Conservation (phyloP, 768 basidiomycete genomes). For the Paxillus ammoniavirescens region DNA sequence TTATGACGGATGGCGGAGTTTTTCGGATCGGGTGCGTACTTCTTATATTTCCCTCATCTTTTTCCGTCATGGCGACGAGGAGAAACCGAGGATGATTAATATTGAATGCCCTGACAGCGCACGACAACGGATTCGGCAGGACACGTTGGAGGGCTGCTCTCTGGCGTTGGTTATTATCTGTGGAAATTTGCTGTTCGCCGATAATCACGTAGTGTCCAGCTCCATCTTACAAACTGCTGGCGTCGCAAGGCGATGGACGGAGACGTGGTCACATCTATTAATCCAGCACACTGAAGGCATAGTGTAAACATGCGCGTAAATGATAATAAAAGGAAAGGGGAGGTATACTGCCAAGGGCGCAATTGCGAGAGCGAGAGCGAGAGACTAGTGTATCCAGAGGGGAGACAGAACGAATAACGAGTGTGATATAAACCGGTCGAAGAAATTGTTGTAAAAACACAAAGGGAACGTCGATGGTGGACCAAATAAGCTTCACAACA, state of each 20-base stretch:
- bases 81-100: not conserved
- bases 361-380: conserved; percentile 5
- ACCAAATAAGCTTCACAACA: not conserved
- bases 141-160: conserved; percentile 66
- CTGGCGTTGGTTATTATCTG: conserved; percentile 55
- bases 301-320: conserved; percentile 8
- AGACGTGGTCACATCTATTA: not conserved
- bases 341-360: conserved; percentile 9
- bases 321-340: conserved; percentile 4
- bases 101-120: conserved; percentile 35
- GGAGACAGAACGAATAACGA: conserved; percentile 8
- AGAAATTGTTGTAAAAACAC: conserved; percentile 1
- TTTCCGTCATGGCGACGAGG: not conserved
- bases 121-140: conserved; percentile 58
- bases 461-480: not conserved
- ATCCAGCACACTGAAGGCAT: not conserved
- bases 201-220: conserved; percentile 7
- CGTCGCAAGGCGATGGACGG: not conserved
- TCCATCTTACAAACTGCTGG: not conserved
- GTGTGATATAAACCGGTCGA: conserved; percentile 3
- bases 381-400: conserved; percentile 3
- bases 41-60: not conserved
- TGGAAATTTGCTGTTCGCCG: conserved; percentile 30
- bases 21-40: conserved; percentile 34
- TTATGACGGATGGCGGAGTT: conserved; percentile 34